A percentile compares a stretch with the other conserved stretches of the same genome.
Evolutionary conservation across 108 stramenopile species (phyloP).

Genomic region (Skeletonema costatum): DNA sequence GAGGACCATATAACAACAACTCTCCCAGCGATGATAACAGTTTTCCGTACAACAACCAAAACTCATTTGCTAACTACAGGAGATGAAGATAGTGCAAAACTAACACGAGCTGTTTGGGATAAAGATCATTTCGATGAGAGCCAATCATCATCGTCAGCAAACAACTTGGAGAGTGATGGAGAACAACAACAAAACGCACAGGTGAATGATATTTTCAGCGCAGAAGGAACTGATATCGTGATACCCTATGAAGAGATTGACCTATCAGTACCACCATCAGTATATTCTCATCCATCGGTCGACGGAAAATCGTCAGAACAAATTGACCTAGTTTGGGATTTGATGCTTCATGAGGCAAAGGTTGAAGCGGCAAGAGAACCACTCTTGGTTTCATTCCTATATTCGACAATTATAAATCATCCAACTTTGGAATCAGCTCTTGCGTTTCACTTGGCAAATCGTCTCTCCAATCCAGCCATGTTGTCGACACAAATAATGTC

Average conservation of each 20-base stretch:
- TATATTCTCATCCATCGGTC: slow-evolving; percentile 42
- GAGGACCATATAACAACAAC: neutral
- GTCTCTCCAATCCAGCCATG: slow-evolving; percentile 59
- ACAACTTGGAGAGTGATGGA: neutral
- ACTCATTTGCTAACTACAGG: slow-evolving; percentile 11
- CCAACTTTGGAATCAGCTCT: slow-evolving; percentile 75
- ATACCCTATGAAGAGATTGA: slow-evolving; percentile 54
- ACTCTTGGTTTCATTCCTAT: slow-evolving; percentile 81
- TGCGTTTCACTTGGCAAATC: slow-evolving; percentile 85
- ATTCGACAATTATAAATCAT: slow-evolving; percentile 88
- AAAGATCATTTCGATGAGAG: slow-evolving; percentile 52
- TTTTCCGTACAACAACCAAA: slow-evolving; percentile 19
- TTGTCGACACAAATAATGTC: slow-evolving; percentile 79
- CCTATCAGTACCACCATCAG: slow-evolving; percentile 55
- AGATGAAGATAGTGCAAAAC: slow-evolving; percentile 37
- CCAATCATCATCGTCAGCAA: neutral
- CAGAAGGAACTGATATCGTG: slow-evolving; percentile 6
- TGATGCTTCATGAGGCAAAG: slow-evolving; percentile 70
- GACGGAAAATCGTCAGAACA: slow-evolving; percentile 11
- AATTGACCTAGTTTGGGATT: slow-evolving; percentile 70
- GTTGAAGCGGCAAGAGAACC: slow-evolving; percentile 79
- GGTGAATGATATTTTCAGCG: neutral
- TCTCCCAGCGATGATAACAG: slow-evolving; percentile 4
- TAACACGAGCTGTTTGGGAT: slow-evolving; percentile 64
- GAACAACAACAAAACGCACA: neutral